Conservation (phyloP, 352 stramenopile species). For the Pythium phragmiticola region DNA sequence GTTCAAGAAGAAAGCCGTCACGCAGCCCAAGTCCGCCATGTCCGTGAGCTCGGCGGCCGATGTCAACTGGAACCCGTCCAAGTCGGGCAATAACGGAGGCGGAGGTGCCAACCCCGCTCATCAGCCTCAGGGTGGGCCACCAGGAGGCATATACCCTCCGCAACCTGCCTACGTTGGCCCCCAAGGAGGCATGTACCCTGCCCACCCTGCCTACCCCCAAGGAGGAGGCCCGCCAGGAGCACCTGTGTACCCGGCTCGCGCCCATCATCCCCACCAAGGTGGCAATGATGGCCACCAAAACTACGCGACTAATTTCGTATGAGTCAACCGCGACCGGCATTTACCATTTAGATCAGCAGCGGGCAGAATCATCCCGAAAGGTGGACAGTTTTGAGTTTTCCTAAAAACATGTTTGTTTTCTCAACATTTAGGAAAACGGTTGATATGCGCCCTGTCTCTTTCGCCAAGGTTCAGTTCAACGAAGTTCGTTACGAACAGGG, state of each 20-base stretch:
- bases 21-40: conserved; percentile 29
- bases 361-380: too few species aligned
- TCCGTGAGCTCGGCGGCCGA: conserved; percentile 22
- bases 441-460: conserved; percentile 3
- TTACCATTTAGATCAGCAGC: too few species aligned
- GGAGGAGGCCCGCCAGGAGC: neutral
- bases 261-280: conserved; percentile 10
- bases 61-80: conserved; percentile 18
- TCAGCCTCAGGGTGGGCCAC: neutral
- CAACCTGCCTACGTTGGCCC: neutral
- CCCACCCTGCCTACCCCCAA: neutral
- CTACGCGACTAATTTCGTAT: conserved; percentile 31
- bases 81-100: conserved; percentile 9
- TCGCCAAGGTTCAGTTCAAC: conserved; percentile 12
- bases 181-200: neutral
- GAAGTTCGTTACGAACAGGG: neutral
- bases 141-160: neutral
- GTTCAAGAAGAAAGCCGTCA: conserved; percentile 14
- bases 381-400: neutral
- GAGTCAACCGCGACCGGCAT: neutral
- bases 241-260: neutral
- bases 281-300: conserved; percentile 6
- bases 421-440: neutral
- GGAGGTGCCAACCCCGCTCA: neutral
- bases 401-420: neutral